Conservation (phyloP, 768 basidiomycete genomes). For the Xerocomellus dryophilus region DNA sequence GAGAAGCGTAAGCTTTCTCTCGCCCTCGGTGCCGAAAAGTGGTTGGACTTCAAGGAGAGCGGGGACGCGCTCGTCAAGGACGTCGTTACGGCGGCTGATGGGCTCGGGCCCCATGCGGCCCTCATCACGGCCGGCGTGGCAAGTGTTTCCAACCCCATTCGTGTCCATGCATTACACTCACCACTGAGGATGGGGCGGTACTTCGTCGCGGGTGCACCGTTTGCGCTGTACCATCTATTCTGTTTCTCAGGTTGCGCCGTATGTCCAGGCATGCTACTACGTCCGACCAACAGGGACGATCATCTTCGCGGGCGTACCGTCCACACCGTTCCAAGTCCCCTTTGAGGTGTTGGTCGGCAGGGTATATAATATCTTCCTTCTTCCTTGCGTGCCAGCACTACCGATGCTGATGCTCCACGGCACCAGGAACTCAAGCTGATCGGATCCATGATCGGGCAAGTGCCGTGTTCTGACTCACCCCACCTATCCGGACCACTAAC, state of each 20-base stretch:
- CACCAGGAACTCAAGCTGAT: conserved; percentile 24
- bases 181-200: neutral
- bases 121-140: conserved; percentile 24
- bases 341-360: conserved; percentile 33
- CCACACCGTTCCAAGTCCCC: conserved; percentile 23
- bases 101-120: conserved; percentile 43
- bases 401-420: neutral
- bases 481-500: neutral
- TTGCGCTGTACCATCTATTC: neutral
- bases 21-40: conserved; percentile 41
- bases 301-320: conserved; percentile 41
- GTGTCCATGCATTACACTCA: neutral
- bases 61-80: conserved; percentile 37
- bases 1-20: conserved; percentile 39
- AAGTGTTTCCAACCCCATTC: neutral
- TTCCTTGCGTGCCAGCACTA: neutral
- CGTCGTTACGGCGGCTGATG: conserved; percentile 39
- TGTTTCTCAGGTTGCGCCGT: conserved; percentile 33
- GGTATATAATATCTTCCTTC: conserved; percentile 1
- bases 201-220: neutral
- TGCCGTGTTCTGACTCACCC: neutral
- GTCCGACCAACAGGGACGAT: conserved; percentile 42
- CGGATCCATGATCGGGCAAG: conserved; percentile 22
- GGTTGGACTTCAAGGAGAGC: conserved; percentile 45
- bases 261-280: conserved; percentile 43